Evolutionary conservation across 805 yeast genomes (phyloP), one percentile per base, ranked within the genome.

Genomic region (Saturnispora galanensis): DNA sequence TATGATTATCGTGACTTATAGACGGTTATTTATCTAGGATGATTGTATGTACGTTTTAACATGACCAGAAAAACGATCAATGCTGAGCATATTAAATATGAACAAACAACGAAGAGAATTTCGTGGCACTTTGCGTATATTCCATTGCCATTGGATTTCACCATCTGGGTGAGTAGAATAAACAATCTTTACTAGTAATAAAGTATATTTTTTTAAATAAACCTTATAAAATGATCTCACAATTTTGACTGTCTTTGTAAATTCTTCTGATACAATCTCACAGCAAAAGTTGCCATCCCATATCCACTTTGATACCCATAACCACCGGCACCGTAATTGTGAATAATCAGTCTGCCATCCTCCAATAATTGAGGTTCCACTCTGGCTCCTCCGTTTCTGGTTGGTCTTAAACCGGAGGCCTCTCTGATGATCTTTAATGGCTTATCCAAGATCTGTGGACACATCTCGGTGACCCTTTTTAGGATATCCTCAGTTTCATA

Each of bases 341-440:
- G 94, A 17, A 85, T 67, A 12, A 81, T 55, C 1, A 68, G 46
- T 44, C 66, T 64, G 15, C 35, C 41, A 2, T 71, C 75, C 16
- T 63, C 65, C 12, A 64, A 62, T 4, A 44, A 47, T 52, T 80
- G 82, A 36, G 61, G 59, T 56, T 82, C 93, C 35, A 85, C 74
- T 43, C 94, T 68, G 6, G 74, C 78, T 4, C 94, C 94, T 11
- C 89, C 93, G 34, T 74, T 69, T 56, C 94, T 71, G 33, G 80
- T 69, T 6, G 95, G 95, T 50, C 95, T 71, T 38, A 83, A 66
- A 0, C 94, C 95, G 5, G 88, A 79, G 1, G 74, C 84, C 33
- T 76, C 79, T 43, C 84, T 70, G 10, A 82, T 41, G 26, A 85
- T 69, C 51, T 79, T 82, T 38, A 67, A 58, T 16, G 56, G 65